phyloP scores from a whole-genome alignment of 257 asterid species.

The Ajuga chamaepitys region DNA sequence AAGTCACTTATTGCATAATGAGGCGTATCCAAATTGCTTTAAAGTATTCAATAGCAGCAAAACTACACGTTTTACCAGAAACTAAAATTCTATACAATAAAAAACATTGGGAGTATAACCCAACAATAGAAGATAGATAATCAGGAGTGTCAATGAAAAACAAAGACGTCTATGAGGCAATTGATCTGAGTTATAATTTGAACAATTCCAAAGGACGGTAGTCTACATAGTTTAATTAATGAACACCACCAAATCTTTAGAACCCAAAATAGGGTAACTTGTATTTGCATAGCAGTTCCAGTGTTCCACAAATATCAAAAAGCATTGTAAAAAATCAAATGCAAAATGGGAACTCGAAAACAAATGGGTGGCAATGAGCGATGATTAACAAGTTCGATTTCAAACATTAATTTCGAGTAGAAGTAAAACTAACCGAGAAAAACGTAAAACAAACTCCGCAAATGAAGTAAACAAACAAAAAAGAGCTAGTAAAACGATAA shows the following conservation, averaged over 20 bases:
- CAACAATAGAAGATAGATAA: not conserved
- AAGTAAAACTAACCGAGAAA: no score
- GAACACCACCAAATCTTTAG: not conserved
- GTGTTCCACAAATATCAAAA: not conserved
- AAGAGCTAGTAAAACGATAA: not conserved
- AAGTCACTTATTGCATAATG: not conserved
- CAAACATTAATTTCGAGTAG: no score
- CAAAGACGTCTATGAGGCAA: not conserved
- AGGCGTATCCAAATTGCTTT: not conserved
- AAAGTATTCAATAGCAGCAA: constrained; percentile 1
- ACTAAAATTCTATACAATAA: not conserved
- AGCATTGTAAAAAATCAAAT: not conserved
- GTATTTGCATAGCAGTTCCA: not conserved
- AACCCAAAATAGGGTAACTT: not conserved
- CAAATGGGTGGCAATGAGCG: not conserved
- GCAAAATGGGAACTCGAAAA: not conserved
- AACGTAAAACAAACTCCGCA: not conserved
- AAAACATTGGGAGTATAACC: not conserved
- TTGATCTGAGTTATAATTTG: constrained; percentile 3
- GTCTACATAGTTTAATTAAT: not conserved
- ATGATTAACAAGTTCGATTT: no score
- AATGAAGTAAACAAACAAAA: not conserved
- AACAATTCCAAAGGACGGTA: not conserved
- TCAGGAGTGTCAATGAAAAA: not conserved
- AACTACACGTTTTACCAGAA: not conserved